Evolutionary conservation across 2,329 filamentous ascomycete species (phyloP).

Genomic region (Aureobasidium uvarum): DNA sequence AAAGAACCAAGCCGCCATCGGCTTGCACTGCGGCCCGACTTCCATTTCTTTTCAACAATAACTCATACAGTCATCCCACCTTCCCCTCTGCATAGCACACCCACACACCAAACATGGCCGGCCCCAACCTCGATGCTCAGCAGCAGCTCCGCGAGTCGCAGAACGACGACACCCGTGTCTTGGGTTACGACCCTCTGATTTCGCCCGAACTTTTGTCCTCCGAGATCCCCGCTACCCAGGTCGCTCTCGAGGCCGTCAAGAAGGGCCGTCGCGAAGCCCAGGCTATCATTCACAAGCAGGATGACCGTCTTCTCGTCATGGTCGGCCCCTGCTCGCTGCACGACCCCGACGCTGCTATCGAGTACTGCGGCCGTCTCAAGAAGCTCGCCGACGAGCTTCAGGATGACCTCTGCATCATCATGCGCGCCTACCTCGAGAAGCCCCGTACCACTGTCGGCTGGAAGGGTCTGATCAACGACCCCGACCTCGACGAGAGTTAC

Average conservation of each 20-base stretch:
- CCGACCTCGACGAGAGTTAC: conserved; percentile 95
- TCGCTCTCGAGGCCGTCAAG: conserved; percentile 66
- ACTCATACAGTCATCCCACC: conserved; percentile 4
- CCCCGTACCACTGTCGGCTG: conserved; percentile 96
- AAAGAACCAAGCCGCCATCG: conserved; percentile 8
- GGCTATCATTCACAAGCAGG: conserved; percentile 72
- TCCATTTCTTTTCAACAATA: conserved; percentile 1
- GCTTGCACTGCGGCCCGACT: not conserved
- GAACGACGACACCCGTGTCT: conserved; percentile 50
- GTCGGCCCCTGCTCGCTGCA: conserved; percentile 97
- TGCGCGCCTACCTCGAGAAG: conserved; percentile 99
- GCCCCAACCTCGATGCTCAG: conserved; percentile 14
- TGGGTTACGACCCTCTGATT: conserved; percentile 92
- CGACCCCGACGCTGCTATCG: conserved; percentile 81
- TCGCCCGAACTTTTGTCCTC: conserved; percentile 81
- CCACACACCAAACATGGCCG: conserved; percentile 15
- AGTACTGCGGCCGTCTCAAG: conserved; percentile 82
- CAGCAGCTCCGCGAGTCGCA: conserved; percentile 20
- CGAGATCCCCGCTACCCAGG: conserved; percentile 68
- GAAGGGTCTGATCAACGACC: conserved; percentile 99
- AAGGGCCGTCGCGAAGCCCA: conserved; percentile 67
- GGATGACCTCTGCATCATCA: conserved; percentile 84
- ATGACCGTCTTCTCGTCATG: conserved; percentile 88
- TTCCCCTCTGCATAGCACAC: not conserved
- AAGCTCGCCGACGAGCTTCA: conserved; percentile 74